Percentiles rank a stretch among this genome's conserved stretches.
phyloP scores from a whole-genome alignment of 805 yeast genomes.

The Komagataella phaffii region DNA sequence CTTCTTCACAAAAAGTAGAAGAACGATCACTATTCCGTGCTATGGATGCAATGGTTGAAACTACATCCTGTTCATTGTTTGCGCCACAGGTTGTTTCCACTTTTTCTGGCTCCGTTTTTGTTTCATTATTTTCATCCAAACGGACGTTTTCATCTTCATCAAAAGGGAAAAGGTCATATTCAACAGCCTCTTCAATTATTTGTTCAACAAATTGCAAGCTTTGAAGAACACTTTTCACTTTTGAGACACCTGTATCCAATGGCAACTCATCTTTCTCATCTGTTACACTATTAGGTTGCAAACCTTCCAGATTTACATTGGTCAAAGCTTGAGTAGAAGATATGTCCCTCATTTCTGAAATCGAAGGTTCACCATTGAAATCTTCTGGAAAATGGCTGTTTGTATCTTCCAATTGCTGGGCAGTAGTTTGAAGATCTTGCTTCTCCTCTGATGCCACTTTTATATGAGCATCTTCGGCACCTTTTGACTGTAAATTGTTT shows the following conservation, averaged over 20 bases:
- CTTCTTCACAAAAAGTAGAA: too few relatives aligned
- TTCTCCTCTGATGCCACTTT: neutral
- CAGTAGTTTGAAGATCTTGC: neutral
- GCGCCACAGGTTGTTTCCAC: neutral
- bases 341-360: neutral
- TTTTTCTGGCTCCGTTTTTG: neutral
- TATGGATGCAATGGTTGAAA: neutral
- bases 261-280: neutral
- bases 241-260: neutral
- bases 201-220: neutral
- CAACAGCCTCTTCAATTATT: neutral
- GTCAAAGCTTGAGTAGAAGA: neutral
- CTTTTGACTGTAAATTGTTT: neutral
- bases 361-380: neutral
- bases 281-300: neutral
- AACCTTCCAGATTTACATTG: neutral
- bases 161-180: neutral
- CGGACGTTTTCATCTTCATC: neutral
- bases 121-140: neutral
- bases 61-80: neutral
- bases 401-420: neutral
- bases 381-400: neutral
- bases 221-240: neutral
- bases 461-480: neutral
- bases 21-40: neutral